Conservation (phyloP, 1,284 basidiomycete genomes). For the Rhodotorula sp. region DNA sequence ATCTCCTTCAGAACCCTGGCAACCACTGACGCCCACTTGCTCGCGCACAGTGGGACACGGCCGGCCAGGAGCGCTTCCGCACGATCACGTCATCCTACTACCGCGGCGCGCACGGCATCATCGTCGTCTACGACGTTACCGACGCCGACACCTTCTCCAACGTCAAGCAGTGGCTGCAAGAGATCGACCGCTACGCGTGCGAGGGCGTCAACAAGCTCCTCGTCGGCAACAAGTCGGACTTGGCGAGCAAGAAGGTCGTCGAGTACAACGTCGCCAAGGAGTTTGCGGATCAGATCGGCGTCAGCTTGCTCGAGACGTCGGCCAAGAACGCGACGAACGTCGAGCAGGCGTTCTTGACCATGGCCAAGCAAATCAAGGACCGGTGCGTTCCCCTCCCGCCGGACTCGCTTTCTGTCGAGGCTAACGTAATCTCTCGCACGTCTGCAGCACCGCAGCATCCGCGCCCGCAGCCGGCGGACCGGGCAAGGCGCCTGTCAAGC, state of each 20-base stretch:
- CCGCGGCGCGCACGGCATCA: conserved; percentile 93
- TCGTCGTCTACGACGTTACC: conserved; percentile 99
- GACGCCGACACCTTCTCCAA: conserved; percentile 95
- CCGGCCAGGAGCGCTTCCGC: conserved; percentile 95
- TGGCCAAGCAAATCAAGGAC: conserved; percentile 91
- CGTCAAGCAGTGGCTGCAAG: conserved; percentile 99
- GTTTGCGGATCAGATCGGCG: conserved; percentile 48
- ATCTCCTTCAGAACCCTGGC: background rate
- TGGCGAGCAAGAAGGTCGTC: conserved; percentile 98
- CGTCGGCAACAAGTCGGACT: conserved; percentile 97
- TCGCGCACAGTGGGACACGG: conserved; percentile 84
- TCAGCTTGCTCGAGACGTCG: conserved; percentile 53
- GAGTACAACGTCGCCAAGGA: conserved; percentile 95
- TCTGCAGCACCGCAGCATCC: conserved; percentile 56
- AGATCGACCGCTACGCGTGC: conserved; percentile 98
- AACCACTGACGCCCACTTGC: conserved; percentile 25
- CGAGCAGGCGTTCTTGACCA: conserved; percentile 55
- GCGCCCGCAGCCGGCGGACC: conserved; percentile 53
- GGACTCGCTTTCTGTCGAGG: background rate
- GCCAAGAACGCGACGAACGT: conserved; percentile 55
- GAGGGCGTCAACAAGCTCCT: conserved; percentile 98
- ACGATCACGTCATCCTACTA: conserved; percentile 91
- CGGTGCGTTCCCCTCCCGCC: conserved; percentile 50
- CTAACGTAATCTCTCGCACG: background rate
- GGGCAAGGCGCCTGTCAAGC: conserved; percentile 55